Evolutionary conservation across 2,329 filamentous ascomycete genomes (phyloP).

Genomic region (Sporothrix euskadiensis): DNA sequence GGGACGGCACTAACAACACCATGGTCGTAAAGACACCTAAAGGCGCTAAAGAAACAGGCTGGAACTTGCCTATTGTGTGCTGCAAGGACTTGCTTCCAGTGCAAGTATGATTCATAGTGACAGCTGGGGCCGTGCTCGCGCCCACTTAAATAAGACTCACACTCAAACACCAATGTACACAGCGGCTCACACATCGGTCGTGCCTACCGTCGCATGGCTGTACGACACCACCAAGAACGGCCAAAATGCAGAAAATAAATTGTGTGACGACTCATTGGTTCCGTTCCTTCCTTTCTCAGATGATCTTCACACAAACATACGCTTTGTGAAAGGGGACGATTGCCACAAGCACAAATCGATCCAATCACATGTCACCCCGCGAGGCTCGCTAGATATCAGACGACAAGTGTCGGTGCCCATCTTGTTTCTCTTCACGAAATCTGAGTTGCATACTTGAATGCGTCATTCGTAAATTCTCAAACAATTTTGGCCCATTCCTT

Average conservation of each 20-base stretch:
- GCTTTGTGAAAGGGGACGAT: neutral
- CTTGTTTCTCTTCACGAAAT: neutral
- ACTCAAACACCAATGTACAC: neutral
- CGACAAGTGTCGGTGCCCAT: neutral
- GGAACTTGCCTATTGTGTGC: neutral
- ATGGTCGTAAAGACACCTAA: neutral
- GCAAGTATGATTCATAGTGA: conserved; percentile 23
- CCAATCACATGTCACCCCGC: neutral
- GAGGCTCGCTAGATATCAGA: neutral
- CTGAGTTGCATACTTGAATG: no score
- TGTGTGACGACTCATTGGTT: neutral
- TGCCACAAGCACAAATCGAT: neutral
- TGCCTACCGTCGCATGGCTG: neutral
- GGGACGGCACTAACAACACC: neutral
- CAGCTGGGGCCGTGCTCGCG: neutral
- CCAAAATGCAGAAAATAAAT: neutral
- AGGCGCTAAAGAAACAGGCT: neutral
- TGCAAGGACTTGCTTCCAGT: neutral
- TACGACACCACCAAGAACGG: neutral
- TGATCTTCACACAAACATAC: neutral
- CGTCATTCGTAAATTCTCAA: neutral
- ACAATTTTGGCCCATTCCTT: neutral
- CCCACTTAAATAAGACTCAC: conserved; percentile 17
- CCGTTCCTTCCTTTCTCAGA: neutral
- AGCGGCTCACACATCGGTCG: neutral